Evolutionary conservation across 192 early-diverging fungal species (phyloP).

Genomic region (Phycomyces nitens): DNA sequence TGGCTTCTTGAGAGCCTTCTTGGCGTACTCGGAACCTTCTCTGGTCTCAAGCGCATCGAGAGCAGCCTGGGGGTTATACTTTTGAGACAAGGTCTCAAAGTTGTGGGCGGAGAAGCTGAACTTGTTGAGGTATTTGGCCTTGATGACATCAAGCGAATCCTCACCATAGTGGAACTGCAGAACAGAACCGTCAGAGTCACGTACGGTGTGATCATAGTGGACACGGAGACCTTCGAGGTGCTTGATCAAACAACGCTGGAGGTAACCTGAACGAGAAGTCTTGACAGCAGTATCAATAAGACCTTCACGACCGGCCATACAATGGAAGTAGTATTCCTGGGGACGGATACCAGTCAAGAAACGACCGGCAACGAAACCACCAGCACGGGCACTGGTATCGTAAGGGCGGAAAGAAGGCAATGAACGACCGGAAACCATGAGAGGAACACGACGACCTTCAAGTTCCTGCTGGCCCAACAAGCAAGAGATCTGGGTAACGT

Average conservation of each 20-base stretch:
- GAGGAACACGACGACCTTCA: slow-evolving; percentile 95
- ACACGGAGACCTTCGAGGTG: slow-evolving; percentile 93
- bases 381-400: slow-evolving; percentile 85
- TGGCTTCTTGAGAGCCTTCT: slow-evolving; percentile 72
- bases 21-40: slow-evolving; percentile 70
- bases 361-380: slow-evolving; percentile 94
- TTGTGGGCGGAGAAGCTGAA: slow-evolving; percentile 95
- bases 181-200: slow-evolving; percentile 91
- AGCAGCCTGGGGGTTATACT: slow-evolving; percentile 73
- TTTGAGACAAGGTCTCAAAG: slow-evolving; percentile 73
- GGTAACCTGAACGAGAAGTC: slow-evolving; percentile 96
- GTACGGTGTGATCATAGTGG: slow-evolving; percentile 96
- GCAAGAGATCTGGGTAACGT: slow-evolving; percentile 96
- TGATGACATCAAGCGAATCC: slow-evolving; percentile 94
- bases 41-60: slow-evolving; percentile 65
- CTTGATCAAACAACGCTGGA: slow-evolving; percentile 99
- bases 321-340: slow-evolving; percentile 88
- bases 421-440: slow-evolving; percentile 96
- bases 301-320: slow-evolving; percentile 99
- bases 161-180: slow-evolving; percentile 99
- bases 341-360: slow-evolving; percentile 99
- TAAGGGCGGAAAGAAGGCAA: slow-evolving; percentile 91
- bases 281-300: slow-evolving; percentile 99
- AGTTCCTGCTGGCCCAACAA: slow-evolving; percentile 96
- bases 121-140: slow-evolving; percentile 84